Percentiles rank a stretch among this genome's conserved stretches.
These are phyloP conservation scores for Kodamaea kaohsiungensis DNA, from an alignment of 805 yeast genomes.

Conservation along the genomic window DNA sequence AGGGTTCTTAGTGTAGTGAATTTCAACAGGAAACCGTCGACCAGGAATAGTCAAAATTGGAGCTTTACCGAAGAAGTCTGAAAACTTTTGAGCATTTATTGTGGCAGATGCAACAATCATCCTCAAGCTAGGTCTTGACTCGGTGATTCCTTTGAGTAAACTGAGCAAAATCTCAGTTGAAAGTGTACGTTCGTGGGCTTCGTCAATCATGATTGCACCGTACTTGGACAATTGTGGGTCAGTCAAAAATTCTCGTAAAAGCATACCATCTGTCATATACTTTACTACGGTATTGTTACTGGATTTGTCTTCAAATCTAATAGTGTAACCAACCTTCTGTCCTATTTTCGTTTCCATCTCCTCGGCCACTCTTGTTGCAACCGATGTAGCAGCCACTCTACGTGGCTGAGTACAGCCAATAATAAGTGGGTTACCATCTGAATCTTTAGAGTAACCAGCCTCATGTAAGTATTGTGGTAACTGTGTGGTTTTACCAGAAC, in stretches of 20 bases:
- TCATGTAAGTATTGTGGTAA: conserved; percentile 84
- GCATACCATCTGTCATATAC: conserved; percentile 96
- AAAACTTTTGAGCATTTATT: conserved; percentile 84
- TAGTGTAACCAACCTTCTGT: conserved; percentile 81
- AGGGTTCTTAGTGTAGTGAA: conserved; percentile 80
- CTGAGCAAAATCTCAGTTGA: conserved; percentile 87
- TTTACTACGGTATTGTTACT: conserved; percentile 71
- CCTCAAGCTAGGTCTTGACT: conserved; percentile 66
- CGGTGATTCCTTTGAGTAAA: conserved; percentile 67
- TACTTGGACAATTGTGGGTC: conserved; percentile 72
- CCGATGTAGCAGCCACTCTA: conserved; percentile 91
- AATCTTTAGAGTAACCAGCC: conserved; percentile 67
- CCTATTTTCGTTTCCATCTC: conserved; percentile 86
- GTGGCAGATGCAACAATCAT: conserved; percentile 92
- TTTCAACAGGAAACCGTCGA: conserved; percentile 87
- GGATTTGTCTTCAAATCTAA: conserved; percentile 78
- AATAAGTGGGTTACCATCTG: conserved; percentile 33
- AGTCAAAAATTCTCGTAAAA: conserved; percentile 75
- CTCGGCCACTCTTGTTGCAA: conserved; percentile 88
- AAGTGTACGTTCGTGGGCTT: conserved; percentile 94
- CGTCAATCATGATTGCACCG: conserved; percentile 89
- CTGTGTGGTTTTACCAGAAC: conserved; percentile 95
- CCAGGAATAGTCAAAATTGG: conserved; percentile 93
- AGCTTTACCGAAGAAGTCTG: conserved; percentile 76
- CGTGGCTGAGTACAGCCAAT: conserved; percentile 94